These are phyloP conservation scores for Mortierella sp. DNA, from an alignment of 371 early-diverging fungal species.

Conservation along the genomic window DNA sequence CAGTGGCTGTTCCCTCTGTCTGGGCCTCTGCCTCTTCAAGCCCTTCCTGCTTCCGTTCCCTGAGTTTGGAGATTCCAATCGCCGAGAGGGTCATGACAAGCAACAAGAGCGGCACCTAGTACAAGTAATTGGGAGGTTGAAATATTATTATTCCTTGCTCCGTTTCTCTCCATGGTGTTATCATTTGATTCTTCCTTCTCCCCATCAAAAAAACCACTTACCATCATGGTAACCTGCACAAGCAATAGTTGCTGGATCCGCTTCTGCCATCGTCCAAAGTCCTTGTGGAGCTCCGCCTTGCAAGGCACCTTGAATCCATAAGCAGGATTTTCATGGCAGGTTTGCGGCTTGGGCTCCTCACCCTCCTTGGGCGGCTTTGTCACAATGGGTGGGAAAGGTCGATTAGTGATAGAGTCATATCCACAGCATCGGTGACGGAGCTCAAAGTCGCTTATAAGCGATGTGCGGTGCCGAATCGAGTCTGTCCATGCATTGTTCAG, in stretches of 20 bases:
- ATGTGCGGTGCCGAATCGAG: slow-evolving; percentile 14
- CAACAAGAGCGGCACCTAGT: slow-evolving; percentile 28
- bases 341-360: neutral
- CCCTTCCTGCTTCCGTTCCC: slow-evolving; percentile 23
- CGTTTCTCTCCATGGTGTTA: neutral
- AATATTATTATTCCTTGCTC: slow-evolving; percentile 9
- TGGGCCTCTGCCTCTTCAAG: slow-evolving; percentile 29
- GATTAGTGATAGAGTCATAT: slow-evolving; percentile 16
- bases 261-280: slow-evolving; percentile 43
- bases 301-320: slow-evolving; percentile 39
- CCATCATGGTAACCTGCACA: slow-evolving; percentile 29
- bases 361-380: neutral
- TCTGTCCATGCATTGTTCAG: slow-evolving; percentile 33
- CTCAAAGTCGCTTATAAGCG: slow-evolving; percentile 40
- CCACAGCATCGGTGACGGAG: slow-evolving; percentile 44
- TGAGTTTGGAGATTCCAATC: slow-evolving; percentile 31
- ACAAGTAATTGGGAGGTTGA: neutral
- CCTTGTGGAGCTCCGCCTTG: slow-evolving; percentile 35
- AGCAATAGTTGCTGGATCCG: slow-evolving; percentile 32
- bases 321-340: slow-evolving; percentile 10
- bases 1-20: slow-evolving; percentile 20
- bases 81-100: slow-evolving; percentile 28
- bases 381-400: slow-evolving; percentile 24
- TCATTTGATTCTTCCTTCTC: slow-evolving; percentile 3
- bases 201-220: slow-evolving; percentile 27